Conservation (phyloP, 345 rosid species). For the Murraya paniculata region DNA sequence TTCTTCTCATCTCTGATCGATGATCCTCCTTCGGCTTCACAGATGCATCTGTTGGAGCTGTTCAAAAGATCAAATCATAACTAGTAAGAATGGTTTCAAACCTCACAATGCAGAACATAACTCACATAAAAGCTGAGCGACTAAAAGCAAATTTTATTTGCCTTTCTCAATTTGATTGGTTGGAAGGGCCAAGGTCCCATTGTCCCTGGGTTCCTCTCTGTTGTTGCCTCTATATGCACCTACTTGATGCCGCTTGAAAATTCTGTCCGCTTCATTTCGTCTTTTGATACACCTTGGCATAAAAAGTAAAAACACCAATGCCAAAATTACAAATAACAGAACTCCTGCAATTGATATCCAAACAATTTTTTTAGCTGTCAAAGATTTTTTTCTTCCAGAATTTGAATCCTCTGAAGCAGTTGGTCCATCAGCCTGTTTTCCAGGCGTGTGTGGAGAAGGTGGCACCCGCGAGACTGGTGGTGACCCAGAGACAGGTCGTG, state of each 20-base stretch:
- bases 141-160: slow-evolving; percentile 20
- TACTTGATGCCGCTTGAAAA: slow-evolving; percentile 60
- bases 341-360: slow-evolving; percentile 77
- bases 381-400: slow-evolving; percentile 40
- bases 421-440: slow-evolving; percentile 60
- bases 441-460: slow-evolving; percentile 39
- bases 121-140: neutral
- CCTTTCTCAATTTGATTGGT: slow-evolving; percentile 66
- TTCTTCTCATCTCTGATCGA: slow-evolving; percentile 34
- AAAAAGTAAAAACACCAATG: slow-evolving; percentile 47
- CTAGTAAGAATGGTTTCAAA: slow-evolving; percentile 3
- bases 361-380: slow-evolving; percentile 52
- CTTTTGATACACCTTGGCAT: slow-evolving; percentile 53
- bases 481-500: slow-evolving; percentile 26
- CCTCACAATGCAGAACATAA: neutral
- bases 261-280: slow-evolving; percentile 47
- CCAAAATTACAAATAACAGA: slow-evolving; percentile 51
- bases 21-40: slow-evolving; percentile 32
- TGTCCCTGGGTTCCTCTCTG: slow-evolving; percentile 56
- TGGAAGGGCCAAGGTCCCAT: slow-evolving; percentile 36
- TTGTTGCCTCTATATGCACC: slow-evolving; percentile 60
- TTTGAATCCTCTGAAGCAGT: slow-evolving; percentile 48
- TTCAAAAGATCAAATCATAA: slow-evolving; percentile 15
- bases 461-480: slow-evolving; percentile 34
- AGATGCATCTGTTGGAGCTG: slow-evolving; percentile 51